These are phyloP conservation scores for Cordyceps pruinosa DNA, from an alignment of 2,329 filamentous ascomycete species.

Conservation along the genomic window DNA sequence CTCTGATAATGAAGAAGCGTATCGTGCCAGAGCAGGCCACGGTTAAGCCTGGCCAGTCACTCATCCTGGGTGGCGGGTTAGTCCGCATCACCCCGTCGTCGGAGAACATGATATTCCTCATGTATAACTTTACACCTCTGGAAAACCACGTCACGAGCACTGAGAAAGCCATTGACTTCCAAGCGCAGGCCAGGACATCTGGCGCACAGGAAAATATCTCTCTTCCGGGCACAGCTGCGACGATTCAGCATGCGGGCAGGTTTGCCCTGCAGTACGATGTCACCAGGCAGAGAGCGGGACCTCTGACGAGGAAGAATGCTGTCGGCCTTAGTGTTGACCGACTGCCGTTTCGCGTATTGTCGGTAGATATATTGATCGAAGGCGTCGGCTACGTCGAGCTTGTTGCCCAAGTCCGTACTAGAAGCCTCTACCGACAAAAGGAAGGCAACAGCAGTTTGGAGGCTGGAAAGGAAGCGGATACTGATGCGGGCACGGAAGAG, in stretches of 20 bases:
- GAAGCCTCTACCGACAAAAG: constrained; percentile 31
- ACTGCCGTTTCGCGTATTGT: constrained; percentile 73
- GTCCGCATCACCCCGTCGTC: constrained; percentile 74
- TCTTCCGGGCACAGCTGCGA: constrained; percentile 47
- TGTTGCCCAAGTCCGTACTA: constrained; percentile 68
- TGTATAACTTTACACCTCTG: constrained; percentile 83
- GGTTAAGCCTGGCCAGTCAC: constrained; percentile 69
- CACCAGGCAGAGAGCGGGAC: constrained; percentile 70
- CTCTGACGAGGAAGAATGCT: constrained; percentile 57
- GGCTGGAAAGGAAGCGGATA: neutral
- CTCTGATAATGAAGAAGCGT: constrained; percentile 72
- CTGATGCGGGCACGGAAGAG: constrained; percentile 7
- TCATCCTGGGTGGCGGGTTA: constrained; percentile 72
- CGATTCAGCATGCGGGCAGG: constrained; percentile 62
- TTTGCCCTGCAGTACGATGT: constrained; percentile 76
- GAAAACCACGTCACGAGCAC: constrained; percentile 69
- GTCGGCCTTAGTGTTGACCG: constrained; percentile 57
- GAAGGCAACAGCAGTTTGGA: constrained; percentile 8
- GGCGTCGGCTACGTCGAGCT: constrained; percentile 92
- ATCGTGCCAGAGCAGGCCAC: constrained; percentile 65
- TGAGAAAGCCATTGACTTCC: constrained; percentile 69
- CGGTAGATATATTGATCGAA: constrained; percentile 81
- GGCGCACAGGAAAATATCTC: constrained; percentile 58
- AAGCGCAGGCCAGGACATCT: constrained; percentile 52
- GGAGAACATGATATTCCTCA: constrained; percentile 59